phyloP scores from a whole-genome alignment of 129 eudicot genomes.

The Ambrosia artemisiifolia region DNA sequence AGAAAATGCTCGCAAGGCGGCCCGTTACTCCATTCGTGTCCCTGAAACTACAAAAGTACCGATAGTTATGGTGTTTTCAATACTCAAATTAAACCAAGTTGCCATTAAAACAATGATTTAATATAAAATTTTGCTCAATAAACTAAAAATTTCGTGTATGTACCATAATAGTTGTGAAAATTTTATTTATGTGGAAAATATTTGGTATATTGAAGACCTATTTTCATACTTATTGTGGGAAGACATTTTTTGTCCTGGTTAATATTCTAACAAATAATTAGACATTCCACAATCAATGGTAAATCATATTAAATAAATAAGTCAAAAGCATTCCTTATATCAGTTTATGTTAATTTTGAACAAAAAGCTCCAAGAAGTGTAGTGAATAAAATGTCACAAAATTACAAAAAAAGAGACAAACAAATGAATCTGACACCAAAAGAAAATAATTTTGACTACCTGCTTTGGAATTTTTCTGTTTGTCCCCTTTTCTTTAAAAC shows the following conservation, averaged over 20 bases:
- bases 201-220: too few species aligned
- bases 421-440: constrained; percentile 31
- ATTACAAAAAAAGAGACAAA: constrained; percentile 12
- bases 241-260: too few species aligned
- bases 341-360: not conserved
- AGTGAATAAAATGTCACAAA: constrained; percentile 9
- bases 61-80: too few species aligned
- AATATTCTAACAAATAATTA: not conserved
- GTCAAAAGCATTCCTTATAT: constrained; percentile 4
- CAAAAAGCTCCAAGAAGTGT: constrained; percentile 6
- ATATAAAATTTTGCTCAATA: not conserved
- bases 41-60: too few species aligned
- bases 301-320: not conserved
- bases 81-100: not conserved
- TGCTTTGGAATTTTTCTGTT: constrained; percentile 22
- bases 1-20: too few species aligned
- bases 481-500: constrained; percentile 21
- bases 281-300: not conserved
- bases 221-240: too few species aligned
- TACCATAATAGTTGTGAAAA: too few species aligned
- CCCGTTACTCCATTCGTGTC: too few species aligned
- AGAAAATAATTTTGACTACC: constrained; percentile 34
- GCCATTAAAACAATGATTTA: not conserved
- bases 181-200: too few species aligned
- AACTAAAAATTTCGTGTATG: too few species aligned